These are phyloP conservation scores for Microdochium trichocladiopsis DNA, from an alignment of 2,329 filamentous ascomycete genomes.

Conservation along the genomic window DNA sequence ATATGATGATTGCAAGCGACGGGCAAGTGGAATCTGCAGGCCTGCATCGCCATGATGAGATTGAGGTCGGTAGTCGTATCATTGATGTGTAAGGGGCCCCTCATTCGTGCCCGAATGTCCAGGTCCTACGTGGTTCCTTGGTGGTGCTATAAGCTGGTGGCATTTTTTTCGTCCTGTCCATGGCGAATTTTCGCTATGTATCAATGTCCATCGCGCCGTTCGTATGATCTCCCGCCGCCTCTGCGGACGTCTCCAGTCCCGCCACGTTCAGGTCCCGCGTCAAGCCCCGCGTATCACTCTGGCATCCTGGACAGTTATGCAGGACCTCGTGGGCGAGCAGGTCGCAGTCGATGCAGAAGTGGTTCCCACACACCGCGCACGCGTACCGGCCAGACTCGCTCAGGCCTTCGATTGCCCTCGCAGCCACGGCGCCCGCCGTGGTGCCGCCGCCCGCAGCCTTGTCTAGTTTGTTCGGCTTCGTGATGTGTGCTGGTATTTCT, in stretches of 20 bases:
- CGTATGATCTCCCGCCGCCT: conserved; percentile 16
- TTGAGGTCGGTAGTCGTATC: too few species aligned
- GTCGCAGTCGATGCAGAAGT: conserved; percentile 98
- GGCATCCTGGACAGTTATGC: conserved; percentile 93
- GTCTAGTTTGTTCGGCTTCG: conserved; percentile 11
- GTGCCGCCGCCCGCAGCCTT: conserved; percentile 12
- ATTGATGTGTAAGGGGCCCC: too few species aligned
- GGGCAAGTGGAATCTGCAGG: too few species aligned
- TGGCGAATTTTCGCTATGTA: conserved; percentile 16
- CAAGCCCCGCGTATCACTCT: conserved; percentile 37
- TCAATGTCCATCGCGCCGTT: conserved; percentile 40
- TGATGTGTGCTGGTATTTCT: conserved; percentile 20
- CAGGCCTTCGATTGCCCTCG: conserved; percentile 48
- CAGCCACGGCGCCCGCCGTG: conserved; percentile 9
- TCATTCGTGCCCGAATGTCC: too few species aligned
- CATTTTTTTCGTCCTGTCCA: too few species aligned
- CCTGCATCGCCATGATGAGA: too few species aligned
- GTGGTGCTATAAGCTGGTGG: too few species aligned
- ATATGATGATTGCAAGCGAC: too few species aligned
- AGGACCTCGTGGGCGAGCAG: conserved; percentile 90
- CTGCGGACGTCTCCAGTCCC: background rate
- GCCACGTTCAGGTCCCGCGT: conserved; percentile 1
- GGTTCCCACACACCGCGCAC: conserved; percentile 77
- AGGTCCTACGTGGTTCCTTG: too few species aligned
- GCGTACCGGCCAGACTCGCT: conserved; percentile 85